Evolutionary conservation across 768 basidiomycete genomes (phyloP), one percentile per base, ranked within the genome.

Genomic region (Phaeotremella skinneri): DNA sequence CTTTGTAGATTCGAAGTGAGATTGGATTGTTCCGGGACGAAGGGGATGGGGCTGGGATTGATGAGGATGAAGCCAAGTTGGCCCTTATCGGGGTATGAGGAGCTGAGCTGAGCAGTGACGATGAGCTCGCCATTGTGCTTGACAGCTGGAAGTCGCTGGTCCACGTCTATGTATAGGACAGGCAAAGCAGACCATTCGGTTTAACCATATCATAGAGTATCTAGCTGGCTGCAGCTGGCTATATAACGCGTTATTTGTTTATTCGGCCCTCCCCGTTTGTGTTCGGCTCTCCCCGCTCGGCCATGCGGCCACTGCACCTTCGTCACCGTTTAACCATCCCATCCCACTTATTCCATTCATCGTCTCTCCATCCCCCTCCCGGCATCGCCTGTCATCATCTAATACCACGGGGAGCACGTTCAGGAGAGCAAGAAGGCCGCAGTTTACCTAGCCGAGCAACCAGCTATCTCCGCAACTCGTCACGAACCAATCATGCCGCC

Each of bases 1-100:
- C 87, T 78, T 96, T 96, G 78, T 91, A 92, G n/a, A 94, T 79
- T 11, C 92, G 82, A 0, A 88, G 78, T n/a, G 90, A 85, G 39
- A 93, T 82, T 1, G 92, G 91, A 54, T 80, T 80, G 53, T 62
- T 68, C n/a, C 59, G 47, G 26, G 59, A 51, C 27, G 67, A 48
- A 14, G 59, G 56, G n/a, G 58, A 47, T 9, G 59, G 52, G 6
- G 47, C 56, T 2, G 56, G 62, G 3, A 61, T 34, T 2, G 54
- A 61, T 16, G 43, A 23, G 11, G 43, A 13, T 45, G 23, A 20
- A n/a, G n/a, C n/a, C 21, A 21, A 45, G 23, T 45, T 45, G 7
- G 43, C 13, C 9, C 43, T 7, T 9, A 23, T 20, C 6, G 43
- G 43, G 11, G 43, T 45, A 13, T 7, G 27, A 17, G 61, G 55